These are phyloP conservation scores for Diaporthe sp. DNA, from an alignment of 2,329 filamentous ascomycete genomes.

Conservation along the genomic window DNA sequence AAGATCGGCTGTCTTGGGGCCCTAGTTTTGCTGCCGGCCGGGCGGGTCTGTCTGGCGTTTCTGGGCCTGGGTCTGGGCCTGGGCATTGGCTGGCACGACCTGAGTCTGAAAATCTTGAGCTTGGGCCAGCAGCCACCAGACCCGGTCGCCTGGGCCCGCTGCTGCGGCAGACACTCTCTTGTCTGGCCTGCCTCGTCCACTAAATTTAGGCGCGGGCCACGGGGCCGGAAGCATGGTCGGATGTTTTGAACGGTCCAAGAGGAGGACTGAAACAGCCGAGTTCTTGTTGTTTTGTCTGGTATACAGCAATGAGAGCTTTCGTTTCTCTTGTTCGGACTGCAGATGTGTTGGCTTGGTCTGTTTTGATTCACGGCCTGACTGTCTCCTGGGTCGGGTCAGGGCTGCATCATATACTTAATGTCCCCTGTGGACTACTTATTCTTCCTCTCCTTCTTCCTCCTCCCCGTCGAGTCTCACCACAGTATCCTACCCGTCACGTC, in stretches of 20 bases:
- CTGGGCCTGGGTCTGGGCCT: constrained; percentile 5
- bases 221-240: neutral
- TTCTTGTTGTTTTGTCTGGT: neutral
- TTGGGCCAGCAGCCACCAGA: constrained; percentile 38
- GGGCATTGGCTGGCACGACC: neutral
- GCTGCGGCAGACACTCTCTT: neutral
- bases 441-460: neutral
- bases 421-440: neutral
- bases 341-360: neutral
- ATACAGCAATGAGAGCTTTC: no score
- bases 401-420: neutral
- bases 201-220: constrained; percentile 12
- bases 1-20: constrained; percentile 17
- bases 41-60: constrained; percentile 4
- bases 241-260: neutral
- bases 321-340: neutral
- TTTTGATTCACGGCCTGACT: neutral
- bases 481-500: neutral
- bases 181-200: neutral
- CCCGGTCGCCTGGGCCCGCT: constrained; percentile 29
- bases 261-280: neutral
- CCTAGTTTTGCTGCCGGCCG: constrained; percentile 26
- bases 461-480: neutral
- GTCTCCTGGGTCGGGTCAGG: neutral
- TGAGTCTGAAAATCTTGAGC: constrained; percentile 32